These are phyloP conservation scores for Penicillium sp. DNA, from an alignment of 2,329 filamentous ascomycete genomes.

Conservation along the genomic window DNA sequence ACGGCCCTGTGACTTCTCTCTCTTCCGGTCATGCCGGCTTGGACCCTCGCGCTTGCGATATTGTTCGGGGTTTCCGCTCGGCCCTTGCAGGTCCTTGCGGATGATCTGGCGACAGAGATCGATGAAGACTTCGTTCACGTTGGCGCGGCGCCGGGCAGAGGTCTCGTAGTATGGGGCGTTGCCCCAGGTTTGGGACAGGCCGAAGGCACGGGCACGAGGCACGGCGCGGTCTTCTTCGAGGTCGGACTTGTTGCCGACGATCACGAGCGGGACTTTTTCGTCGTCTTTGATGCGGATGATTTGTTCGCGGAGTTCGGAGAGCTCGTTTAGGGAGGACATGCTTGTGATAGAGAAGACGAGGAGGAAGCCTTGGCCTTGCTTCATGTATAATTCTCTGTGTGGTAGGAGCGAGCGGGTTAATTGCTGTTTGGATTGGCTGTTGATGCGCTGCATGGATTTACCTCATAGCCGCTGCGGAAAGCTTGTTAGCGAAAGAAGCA, in stretches of 20 bases:
- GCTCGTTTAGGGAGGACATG: slow-evolving; percentile 76
- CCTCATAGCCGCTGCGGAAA: slow-evolving; percentile 57
- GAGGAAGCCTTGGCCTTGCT: slow-evolving; percentile 87
- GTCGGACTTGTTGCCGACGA: slow-evolving; percentile 90
- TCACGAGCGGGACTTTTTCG: slow-evolving; percentile 80
- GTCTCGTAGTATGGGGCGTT: slow-evolving; percentile 89
- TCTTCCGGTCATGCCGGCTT: slow-evolving; percentile 38
- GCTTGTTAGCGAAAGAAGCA: slow-evolving; percentile 18
- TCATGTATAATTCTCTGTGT: slow-evolving; percentile 81
- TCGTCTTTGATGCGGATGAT: slow-evolving; percentile 91
- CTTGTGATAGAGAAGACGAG: slow-evolving; percentile 92
- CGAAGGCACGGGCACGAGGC: slow-evolving; percentile 75
- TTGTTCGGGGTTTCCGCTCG: slow-evolving; percentile 31
- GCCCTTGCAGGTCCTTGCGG: slow-evolving; percentile 60
- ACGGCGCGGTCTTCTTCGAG: slow-evolving; percentile 83
- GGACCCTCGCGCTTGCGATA: slow-evolving; percentile 39
- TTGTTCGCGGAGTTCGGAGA: slow-evolving; percentile 79
- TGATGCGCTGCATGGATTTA: slow-evolving; percentile 33
- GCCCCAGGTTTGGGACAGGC: slow-evolving; percentile 83
- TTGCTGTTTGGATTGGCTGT: neutral
- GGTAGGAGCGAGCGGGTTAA: slow-evolving; percentile 22
- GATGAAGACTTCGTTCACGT: slow-evolving; percentile 87
- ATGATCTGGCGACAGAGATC: slow-evolving; percentile 84
- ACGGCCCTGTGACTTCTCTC: slow-evolving; percentile 35
- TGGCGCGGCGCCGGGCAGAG: slow-evolving; percentile 77